Conservation (phyloP, 495 filamentous ascomycete species). For the Neurospora intermedia region DNA sequence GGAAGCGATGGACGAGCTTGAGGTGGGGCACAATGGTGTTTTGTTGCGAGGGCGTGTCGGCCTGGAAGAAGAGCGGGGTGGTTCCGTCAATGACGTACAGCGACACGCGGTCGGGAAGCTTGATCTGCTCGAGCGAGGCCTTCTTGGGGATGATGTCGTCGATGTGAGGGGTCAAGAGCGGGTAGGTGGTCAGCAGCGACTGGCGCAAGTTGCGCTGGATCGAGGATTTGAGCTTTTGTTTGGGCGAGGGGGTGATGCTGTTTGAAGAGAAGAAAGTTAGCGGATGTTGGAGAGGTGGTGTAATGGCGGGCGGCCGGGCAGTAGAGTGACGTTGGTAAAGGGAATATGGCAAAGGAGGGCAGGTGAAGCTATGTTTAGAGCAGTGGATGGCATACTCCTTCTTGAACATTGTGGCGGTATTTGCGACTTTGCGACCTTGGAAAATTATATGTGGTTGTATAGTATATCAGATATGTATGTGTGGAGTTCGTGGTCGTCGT, state of each 20-base stretch:
- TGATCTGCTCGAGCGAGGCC: conserved; percentile 79
- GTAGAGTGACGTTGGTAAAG: background rate
- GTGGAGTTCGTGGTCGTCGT: background rate
- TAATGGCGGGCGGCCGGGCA: background rate
- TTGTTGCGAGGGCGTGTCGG: conserved; percentile 33
- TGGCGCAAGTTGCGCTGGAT: conserved; percentile 77
- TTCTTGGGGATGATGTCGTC: conserved; percentile 96
- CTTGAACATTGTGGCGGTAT: conserved; percentile 63
- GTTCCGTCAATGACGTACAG: conserved; percentile 70
- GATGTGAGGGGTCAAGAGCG: conserved; percentile 75
- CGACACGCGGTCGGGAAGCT: conserved; percentile 79
- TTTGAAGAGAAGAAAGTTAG: conserved; percentile 5
- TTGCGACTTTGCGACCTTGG: background rate
- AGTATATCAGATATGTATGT: background rate
- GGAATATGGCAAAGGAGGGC: background rate
- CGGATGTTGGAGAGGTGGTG: background rate
- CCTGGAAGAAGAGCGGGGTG: conserved; percentile 81
- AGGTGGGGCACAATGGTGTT: conserved; percentile 69
- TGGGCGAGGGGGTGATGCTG: conserved; percentile 66
- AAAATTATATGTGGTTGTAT: background rate
- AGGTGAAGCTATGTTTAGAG: background rate
- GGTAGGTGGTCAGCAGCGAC: conserved; percentile 73
- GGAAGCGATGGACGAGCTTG: conserved; percentile 62
- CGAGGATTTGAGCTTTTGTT: conserved; percentile 96
- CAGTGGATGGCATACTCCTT: conserved; percentile 54